Percentiles rank a stretch among this genome's conserved stretches.
phyloP scores from a whole-genome alignment of 2,329 filamentous ascomycete genomes.

The Neofusicoccum ribis region DNA sequence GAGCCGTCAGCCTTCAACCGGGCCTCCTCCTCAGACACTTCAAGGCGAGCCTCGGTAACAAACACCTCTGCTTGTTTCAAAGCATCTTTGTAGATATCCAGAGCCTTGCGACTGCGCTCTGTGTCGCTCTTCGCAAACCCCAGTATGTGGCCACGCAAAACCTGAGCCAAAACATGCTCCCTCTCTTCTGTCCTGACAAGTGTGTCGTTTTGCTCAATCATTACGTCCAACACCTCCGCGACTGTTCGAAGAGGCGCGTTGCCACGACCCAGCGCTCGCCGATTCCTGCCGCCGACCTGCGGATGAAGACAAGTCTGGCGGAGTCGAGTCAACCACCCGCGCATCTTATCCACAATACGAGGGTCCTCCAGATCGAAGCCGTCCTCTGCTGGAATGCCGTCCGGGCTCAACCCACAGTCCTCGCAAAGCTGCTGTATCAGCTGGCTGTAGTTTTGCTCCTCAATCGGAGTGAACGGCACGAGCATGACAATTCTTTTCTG shows the following conservation, averaged over 20 bases:
- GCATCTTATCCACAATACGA: constrained; percentile 64
- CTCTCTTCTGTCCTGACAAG: constrained; percentile 69
- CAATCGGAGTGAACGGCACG: constrained; percentile 84
- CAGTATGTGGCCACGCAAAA: constrained; percentile 74
- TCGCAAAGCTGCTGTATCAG: constrained; percentile 75
- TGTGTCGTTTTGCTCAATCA: constrained; percentile 83
- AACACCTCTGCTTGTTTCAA: constrained; percentile 45
- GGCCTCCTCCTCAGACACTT: constrained; percentile 56
- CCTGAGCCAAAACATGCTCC: constrained; percentile 60
- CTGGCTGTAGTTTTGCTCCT: constrained; percentile 83
- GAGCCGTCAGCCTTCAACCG: constrained; percentile 34
- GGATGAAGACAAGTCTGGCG: constrained; percentile 85
- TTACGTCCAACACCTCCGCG: constrained; percentile 80
- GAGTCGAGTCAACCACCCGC: constrained; percentile 72
- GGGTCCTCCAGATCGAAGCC: constrained; percentile 66
- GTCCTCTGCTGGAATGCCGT: constrained; percentile 62
- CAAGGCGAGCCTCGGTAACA: constrained; percentile 65
- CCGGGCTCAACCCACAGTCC: constrained; percentile 63
- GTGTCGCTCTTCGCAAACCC: constrained; percentile 67
- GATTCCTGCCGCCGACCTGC: constrained; percentile 70
- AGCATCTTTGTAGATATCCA: constrained; percentile 66
- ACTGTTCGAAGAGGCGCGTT: constrained; percentile 75
- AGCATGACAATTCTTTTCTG: constrained; percentile 87
- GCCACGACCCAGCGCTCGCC: constrained; percentile 60
- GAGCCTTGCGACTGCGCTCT: constrained; percentile 60